Evolutionary conservation across 2,329 filamentous ascomycete genomes (phyloP).

Genomic region (Phaeomoniella chlamydospora): DNA sequence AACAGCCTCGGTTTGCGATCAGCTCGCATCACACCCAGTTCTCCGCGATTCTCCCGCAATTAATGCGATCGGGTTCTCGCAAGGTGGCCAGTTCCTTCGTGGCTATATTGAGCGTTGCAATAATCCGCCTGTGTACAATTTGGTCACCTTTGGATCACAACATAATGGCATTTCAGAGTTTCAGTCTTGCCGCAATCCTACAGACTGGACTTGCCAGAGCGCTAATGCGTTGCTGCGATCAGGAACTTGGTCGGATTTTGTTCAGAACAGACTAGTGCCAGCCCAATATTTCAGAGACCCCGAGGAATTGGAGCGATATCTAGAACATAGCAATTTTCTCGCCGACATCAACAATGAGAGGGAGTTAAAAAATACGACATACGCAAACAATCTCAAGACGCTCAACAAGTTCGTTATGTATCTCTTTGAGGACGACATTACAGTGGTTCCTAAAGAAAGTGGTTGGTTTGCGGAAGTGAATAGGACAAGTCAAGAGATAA

Average conservation of each 20-base stretch:
- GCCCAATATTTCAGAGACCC: constrained; percentile 87
- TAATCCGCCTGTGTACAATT: constrained; percentile 53
- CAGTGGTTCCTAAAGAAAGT: constrained; percentile 79
- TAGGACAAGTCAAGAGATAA: constrained; percentile 45
- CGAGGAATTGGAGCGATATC: constrained; percentile 54
- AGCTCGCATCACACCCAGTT: constrained; percentile 61
- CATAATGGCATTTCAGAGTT: constrained; percentile 87
- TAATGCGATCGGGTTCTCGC: constrained; percentile 87
- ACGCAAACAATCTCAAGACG: constrained; percentile 53
- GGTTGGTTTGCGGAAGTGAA: constrained; percentile 86
- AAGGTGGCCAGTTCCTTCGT: constrained; percentile 92
- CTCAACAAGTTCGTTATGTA: constrained; percentile 78
- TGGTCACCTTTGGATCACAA: constrained; percentile 81
- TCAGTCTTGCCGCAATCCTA: constrained; percentile 47
- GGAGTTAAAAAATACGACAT: constrained; percentile 53
- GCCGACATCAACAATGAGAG: constrained; percentile 97
- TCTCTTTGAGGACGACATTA: constrained; percentile 73
- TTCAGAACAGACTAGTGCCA: constrained; percentile 70
- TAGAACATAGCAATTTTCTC: constrained; percentile 71
- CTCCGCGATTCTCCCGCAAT: constrained; percentile 68
- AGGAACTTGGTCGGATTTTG: constrained; percentile 66
- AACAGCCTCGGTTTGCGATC: constrained; percentile 60
- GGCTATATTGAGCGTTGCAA: constrained; percentile 84
- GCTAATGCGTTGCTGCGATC: constrained; percentile 64
- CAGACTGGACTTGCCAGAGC: constrained; percentile 68